phyloP scores from a whole-genome alignment of 805 yeast genomes.

The Zygosaccharomyces rouxii region DNA sequence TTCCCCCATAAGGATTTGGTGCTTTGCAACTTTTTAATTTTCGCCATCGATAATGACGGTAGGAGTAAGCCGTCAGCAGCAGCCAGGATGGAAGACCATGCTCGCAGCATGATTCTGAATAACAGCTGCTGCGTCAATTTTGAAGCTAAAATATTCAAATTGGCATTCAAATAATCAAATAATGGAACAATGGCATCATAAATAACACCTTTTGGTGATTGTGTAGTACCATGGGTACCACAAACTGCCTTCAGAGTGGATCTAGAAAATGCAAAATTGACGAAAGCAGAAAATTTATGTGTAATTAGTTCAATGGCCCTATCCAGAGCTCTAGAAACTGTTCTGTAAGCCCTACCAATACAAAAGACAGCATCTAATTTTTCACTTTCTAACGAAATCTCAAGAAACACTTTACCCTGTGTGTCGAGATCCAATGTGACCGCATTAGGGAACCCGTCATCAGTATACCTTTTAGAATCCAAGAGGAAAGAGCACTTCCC shows the following conservation, averaged over 20 bases:
- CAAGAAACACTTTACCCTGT: slow-evolving; percentile 63
- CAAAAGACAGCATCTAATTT: slow-evolving; percentile 75
- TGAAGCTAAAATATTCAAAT: slow-evolving; percentile 58
- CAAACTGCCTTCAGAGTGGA: slow-evolving; percentile 53
- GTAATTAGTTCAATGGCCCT: slow-evolving; percentile 66
- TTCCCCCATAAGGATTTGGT: slow-evolving; percentile 38
- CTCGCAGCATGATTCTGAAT: slow-evolving; percentile 62
- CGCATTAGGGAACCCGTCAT: slow-evolving; percentile 65
- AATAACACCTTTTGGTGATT: slow-evolving; percentile 44
- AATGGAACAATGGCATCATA: slow-evolving; percentile 69
- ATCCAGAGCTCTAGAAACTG: slow-evolving; percentile 59
- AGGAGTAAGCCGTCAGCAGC: slow-evolving; percentile 67
- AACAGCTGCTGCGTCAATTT: slow-evolving; percentile 52
- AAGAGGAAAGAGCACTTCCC: slow-evolving; percentile 60
- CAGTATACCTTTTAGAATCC: slow-evolving; percentile 58
- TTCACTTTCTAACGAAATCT: slow-evolving; percentile 74
- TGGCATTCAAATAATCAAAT: slow-evolving; percentile 67
- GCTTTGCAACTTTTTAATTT: slow-evolving; percentile 32
- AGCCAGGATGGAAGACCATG: slow-evolving; percentile 72
- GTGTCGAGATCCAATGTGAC: slow-evolving; percentile 55
- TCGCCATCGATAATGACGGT: slow-evolving; percentile 59
- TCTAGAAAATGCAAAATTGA: slow-evolving; percentile 54
- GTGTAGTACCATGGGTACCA: slow-evolving; percentile 44
- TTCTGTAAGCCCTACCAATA: slow-evolving; percentile 69
- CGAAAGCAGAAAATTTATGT: slow-evolving; percentile 62